Evolutionary conservation across 2,329 filamentous ascomycete species (phyloP).

Genomic region (Dothidotthia symphoricarpi): DNA sequence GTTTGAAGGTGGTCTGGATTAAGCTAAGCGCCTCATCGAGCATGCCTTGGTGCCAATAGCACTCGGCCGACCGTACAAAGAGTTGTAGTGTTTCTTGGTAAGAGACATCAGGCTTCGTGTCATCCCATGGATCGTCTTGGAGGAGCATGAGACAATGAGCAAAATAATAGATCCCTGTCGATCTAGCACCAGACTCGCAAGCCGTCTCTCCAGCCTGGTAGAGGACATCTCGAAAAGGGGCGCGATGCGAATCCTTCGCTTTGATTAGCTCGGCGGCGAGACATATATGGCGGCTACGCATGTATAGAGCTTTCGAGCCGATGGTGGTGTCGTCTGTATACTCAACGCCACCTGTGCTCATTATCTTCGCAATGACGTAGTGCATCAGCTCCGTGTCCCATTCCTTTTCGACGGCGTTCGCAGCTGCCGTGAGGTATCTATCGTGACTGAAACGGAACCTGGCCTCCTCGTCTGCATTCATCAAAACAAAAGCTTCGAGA

Average conservation of each 20-base stretch:
- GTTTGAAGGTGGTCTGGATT: constrained; percentile 67
- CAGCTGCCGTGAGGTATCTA: constrained; percentile 75
- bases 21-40: constrained; percentile 65
- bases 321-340: constrained; percentile 54
- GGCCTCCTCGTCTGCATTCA: constrained; percentile 80
- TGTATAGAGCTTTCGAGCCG: constrained; percentile 58
- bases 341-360: constrained; percentile 67
- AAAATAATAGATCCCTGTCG: constrained; percentile 81
- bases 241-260: constrained; percentile 58
- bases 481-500: constrained; percentile 75
- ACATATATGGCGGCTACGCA: constrained; percentile 77
- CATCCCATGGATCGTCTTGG: constrained; percentile 75
- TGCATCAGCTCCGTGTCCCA: constrained; percentile 63
- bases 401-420: constrained; percentile 61
- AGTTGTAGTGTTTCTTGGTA: constrained; percentile 77
- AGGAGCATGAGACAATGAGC: constrained; percentile 73
- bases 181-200: constrained; percentile 76
- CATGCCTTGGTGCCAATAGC: constrained; percentile 75
- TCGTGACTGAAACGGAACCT: constrained; percentile 85
- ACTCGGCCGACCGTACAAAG: constrained; percentile 76
- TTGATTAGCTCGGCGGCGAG: constrained; percentile 74
- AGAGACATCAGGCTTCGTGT: constrained; percentile 66
- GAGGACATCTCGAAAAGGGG: constrained; percentile 71
- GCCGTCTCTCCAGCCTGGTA: constrained; percentile 76
- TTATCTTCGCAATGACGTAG: constrained; percentile 78